Conservation (phyloP, 2,329 filamentous ascomycete genomes). For the Xylariaceae sp. region DNA sequence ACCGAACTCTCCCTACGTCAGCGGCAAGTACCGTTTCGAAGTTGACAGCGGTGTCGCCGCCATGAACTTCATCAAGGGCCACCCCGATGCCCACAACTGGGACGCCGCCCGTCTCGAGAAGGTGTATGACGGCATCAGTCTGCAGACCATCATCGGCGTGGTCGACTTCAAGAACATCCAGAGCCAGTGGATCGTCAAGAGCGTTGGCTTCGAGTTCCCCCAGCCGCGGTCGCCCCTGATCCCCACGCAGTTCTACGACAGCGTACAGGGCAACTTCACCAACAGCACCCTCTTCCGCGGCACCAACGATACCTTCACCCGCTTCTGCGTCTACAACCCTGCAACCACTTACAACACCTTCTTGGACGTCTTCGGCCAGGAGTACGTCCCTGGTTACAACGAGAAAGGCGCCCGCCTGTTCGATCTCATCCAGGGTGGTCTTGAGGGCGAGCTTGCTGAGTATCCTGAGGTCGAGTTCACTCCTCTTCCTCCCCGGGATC, state of each 20-base stretch:
- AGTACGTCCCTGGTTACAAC: conserved; percentile 25
- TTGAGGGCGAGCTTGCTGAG: conserved; percentile 21
- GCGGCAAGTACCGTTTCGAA: conserved; percentile 27
- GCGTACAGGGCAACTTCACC: conserved; percentile 28
- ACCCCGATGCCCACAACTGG: conserved; percentile 22
- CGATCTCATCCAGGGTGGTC: conserved; percentile 30
- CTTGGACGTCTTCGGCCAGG: conserved; percentile 23
- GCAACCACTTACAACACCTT: conserved; percentile 28
- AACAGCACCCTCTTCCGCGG: conserved; percentile 30
- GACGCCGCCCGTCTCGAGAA: conserved; percentile 23
- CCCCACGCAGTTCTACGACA: conserved; percentile 25
- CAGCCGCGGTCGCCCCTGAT: conserved; percentile 25
- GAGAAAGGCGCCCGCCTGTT: conserved; percentile 23
- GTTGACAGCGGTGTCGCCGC: conserved; percentile 26
- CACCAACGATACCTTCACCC: conserved; percentile 31
- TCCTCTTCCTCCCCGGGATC: conserved; percentile 20
- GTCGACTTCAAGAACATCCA: conserved; percentile 31
- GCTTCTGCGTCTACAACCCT: conserved; percentile 28
- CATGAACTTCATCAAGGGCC: conserved; percentile 25
- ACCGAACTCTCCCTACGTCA: conserved; percentile 25
- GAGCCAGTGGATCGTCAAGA: conserved; percentile 29
- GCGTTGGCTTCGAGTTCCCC: conserved; percentile 29
- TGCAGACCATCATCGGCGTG: conserved; percentile 26
- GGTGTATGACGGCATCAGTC: conserved; percentile 28
- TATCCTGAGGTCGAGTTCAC: conserved; percentile 26